These are phyloP conservation scores for Lumnitzera racemosa DNA, from an alignment of 345 rosid species.

Conservation along the genomic window DNA sequence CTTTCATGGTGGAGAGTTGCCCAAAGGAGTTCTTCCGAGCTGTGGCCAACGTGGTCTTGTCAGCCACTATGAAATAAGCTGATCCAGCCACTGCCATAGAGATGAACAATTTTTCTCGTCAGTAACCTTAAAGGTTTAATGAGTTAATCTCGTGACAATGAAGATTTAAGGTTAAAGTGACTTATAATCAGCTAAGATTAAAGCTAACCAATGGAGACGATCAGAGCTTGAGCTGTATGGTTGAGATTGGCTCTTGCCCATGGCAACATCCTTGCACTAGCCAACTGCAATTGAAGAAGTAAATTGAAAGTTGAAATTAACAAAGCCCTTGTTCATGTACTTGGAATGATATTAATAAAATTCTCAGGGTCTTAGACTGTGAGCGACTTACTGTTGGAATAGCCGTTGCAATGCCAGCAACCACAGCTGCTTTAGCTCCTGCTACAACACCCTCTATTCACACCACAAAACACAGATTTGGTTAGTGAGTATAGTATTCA, in stretches of 20 bases:
- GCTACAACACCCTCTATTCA: conserved; percentile 74
- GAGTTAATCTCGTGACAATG: not conserved
- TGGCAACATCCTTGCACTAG: conserved; percentile 67
- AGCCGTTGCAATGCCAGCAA: conserved; percentile 68
- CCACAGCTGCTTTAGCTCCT: conserved; percentile 84
- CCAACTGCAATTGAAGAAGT: conserved; percentile 36
- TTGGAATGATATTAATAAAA: not conserved
- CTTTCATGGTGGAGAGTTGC: conserved; percentile 4
- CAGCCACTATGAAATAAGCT: conserved; percentile 88
- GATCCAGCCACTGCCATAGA: conserved; percentile 61
- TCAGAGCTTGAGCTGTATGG: conserved; percentile 91
- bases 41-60: conserved; percentile 79
- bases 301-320: not conserved
- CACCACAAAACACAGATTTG: not conserved
- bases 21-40: conserved; percentile 77
- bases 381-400: conserved; percentile 61
- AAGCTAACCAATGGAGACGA: conserved; percentile 51
- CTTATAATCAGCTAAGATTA: not conserved
- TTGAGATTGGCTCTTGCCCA: conserved; percentile 95
- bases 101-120: not conserved
- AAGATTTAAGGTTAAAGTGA: too few species aligned
- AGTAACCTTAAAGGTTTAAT: not conserved
- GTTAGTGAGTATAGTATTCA: too few species aligned
- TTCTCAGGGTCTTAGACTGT: not conserved
- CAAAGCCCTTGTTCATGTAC: not conserved